Percentiles rank a stretch among this genome's conserved stretches.
These are phyloP conservation scores for Cephalotrichum gorgonifer DNA, from an alignment of 2,329 filamentous ascomycete genomes.

Conservation along the genomic window DNA sequence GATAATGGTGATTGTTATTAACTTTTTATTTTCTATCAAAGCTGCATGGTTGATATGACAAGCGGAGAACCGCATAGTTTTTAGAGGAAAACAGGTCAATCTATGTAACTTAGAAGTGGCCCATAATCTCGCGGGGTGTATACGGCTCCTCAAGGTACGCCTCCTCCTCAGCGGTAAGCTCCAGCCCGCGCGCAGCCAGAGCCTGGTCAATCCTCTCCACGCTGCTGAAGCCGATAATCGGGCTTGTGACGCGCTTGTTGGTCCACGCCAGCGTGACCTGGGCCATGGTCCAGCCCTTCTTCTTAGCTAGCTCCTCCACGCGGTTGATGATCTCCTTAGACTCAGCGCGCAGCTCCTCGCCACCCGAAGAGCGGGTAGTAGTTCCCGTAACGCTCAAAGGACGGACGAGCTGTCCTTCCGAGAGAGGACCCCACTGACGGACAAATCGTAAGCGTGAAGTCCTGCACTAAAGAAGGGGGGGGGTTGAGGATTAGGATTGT, in stretches of 20 bases:
- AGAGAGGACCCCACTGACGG: conserved; percentile 8
- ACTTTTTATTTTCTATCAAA: too few species aligned
- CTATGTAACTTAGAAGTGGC: background rate
- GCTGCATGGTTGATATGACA: too few species aligned
- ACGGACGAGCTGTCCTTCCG: conserved; percentile 18
- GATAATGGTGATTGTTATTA: too few species aligned
- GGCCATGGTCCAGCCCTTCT: conserved; percentile 47
- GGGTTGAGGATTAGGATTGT: background rate
- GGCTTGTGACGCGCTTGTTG: conserved; percentile 38
- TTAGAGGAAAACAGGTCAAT: too few species aligned
- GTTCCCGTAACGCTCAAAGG: conserved; percentile 11
- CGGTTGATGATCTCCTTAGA: conserved; percentile 19
- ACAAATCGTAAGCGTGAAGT: background rate
- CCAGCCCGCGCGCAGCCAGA: conserved; percentile 29
- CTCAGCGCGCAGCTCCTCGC: conserved; percentile 18
- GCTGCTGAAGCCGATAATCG: conserved; percentile 51
- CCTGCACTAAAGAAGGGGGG: background rate
- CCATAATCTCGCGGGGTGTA: conserved; percentile 33
- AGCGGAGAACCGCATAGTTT: too few species aligned
- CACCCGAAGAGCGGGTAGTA: conserved; percentile 15
- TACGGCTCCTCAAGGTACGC: conserved; percentile 52
- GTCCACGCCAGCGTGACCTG: conserved; percentile 59
- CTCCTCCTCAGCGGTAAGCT: conserved; percentile 45
- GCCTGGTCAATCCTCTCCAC: conserved; percentile 50
- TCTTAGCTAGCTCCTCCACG: conserved; percentile 42